Conservation (phyloP, 2,329 filamentous ascomycete genomes). For the Hypoxylon sp. region DNA sequence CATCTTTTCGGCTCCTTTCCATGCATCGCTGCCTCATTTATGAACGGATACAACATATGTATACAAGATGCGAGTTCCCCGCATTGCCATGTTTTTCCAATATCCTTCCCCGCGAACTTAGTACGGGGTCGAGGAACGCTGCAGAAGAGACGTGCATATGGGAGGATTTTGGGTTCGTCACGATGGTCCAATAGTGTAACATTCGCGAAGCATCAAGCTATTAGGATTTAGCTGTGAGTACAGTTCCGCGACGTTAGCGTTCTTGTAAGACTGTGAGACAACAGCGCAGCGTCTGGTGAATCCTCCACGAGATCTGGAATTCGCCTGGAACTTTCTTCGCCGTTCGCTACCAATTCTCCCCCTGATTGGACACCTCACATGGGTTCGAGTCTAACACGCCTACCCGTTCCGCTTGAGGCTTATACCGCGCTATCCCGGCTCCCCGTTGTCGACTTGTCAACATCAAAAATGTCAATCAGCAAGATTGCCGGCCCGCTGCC, state of each 20-base stretch:
- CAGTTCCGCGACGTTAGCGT: slow-evolving; percentile 35
- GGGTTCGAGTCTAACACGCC: slow-evolving; percentile 16
- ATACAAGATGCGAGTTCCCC: slow-evolving; percentile 30
- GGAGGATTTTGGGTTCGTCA: slow-evolving; percentile 15
- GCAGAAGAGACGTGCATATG: slow-evolving; percentile 20
- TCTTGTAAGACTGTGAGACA: slow-evolving; percentile 19
- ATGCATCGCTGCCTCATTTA: slow-evolving; percentile 40
- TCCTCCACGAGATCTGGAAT: slow-evolving; percentile 17
- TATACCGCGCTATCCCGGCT: slow-evolving; percentile 32
- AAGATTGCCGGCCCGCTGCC: slow-evolving; percentile 34
- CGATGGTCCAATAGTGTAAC: slow-evolving; percentile 25
- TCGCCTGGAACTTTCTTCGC: slow-evolving; percentile 12
- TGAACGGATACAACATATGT: slow-evolving; percentile 18
- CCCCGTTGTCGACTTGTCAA: slow-evolving; percentile 34
- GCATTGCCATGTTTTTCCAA: slow-evolving; percentile 26
- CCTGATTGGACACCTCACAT: slow-evolving; percentile 24
- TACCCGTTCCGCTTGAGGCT: slow-evolving; percentile 28
- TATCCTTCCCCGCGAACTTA: slow-evolving; percentile 28
- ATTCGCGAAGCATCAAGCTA: slow-evolving; percentile 17
- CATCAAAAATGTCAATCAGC: slow-evolving; percentile 19
- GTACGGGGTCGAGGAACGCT: slow-evolving; percentile 25
- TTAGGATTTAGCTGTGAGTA: slow-evolving; percentile 24
- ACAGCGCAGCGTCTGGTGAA: not conserved
- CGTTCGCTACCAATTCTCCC: not conserved
- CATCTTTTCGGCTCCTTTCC: slow-evolving; percentile 34